phyloP scores from a whole-genome alignment of 805 yeast genomes.

The Suhomyces sp. region DNA sequence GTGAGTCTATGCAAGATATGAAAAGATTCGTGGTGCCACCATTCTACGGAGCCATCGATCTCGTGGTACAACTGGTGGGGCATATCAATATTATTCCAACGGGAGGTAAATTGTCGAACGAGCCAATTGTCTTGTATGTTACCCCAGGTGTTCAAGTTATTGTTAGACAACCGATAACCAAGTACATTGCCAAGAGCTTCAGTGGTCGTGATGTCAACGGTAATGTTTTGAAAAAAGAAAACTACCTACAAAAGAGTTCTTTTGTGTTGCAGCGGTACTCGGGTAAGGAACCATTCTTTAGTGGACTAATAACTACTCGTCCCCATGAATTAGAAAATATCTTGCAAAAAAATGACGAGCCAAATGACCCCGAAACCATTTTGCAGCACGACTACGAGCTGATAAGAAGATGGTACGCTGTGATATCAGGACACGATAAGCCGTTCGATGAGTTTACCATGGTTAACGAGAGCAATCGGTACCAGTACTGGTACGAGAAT shows the following conservation, averaged over 20 bases:
- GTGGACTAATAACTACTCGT: conserved; percentile 8
- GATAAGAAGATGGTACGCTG: conserved; percentile 7
- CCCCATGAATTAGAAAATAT: background rate
- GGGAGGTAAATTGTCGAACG: conserved; percentile 33
- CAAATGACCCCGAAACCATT: background rate
- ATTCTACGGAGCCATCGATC: conserved; percentile 63
- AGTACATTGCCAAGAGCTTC: conserved; percentile 36
- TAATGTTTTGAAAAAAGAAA: conserved; percentile 20
- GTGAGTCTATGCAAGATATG: conserved; percentile 23
- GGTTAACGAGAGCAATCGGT: conserved; percentile 3
- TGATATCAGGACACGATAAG: background rate
- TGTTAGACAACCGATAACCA: conserved; percentile 51
- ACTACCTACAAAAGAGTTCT: conserved; percentile 16
- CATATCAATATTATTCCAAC: conserved; percentile 60
- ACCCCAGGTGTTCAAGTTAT: conserved; percentile 55
- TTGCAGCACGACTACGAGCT: conserved; percentile 1
- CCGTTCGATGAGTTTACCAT: conserved; percentile 1
- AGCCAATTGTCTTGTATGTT: conserved; percentile 42
- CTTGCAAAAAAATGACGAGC: background rate
- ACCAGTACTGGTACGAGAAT: conserved; percentile 11
- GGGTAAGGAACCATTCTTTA: conserved; percentile 14
- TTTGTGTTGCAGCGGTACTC: conserved; percentile 19
- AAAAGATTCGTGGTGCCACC: conserved; percentile 57
- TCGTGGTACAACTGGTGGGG: conserved; percentile 66
- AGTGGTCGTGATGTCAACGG: conserved; percentile 27